Conservation (phyloP, 352 stramenopile genomes). For the Globisporangium carolinianum region DNA sequence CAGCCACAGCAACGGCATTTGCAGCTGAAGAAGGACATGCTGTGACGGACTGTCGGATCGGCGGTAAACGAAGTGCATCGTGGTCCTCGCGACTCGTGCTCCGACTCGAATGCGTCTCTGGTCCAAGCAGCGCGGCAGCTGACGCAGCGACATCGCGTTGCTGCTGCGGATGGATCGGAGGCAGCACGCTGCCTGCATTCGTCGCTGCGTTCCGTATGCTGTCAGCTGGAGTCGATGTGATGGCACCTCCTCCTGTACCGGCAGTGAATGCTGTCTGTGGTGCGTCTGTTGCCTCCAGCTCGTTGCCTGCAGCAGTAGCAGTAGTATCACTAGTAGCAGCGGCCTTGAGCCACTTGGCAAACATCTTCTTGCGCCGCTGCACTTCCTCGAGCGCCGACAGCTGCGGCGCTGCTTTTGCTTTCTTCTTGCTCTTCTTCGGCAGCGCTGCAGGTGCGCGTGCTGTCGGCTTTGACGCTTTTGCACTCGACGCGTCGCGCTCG, state of each 20-base stretch:
- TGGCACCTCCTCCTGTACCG: too few species aligned
- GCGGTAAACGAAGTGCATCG: constrained; percentile 1
- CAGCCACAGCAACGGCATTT: too few species aligned
- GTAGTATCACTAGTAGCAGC: not conserved
- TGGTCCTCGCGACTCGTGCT: not conserved
- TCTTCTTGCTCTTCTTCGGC: constrained; percentile 24
- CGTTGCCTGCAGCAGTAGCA: not conserved
- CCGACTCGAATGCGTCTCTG: not conserved
- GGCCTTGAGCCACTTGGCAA: constrained; percentile 62
- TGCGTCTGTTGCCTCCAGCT: not conserved
- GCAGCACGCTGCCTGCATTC: not conserved
- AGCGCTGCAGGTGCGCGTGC: not conserved
- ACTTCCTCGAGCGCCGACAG: constrained; percentile 45
- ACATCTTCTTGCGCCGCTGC: constrained; percentile 64
- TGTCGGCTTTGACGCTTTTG: not conserved
- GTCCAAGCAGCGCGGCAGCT: not conserved
- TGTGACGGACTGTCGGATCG: not conserved
- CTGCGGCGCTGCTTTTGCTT: constrained; percentile 15
- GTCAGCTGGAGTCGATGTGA: too few species aligned
- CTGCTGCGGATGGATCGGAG: constrained; percentile 6
- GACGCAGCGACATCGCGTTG: too few species aligned
- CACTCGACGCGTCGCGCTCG: not conserved
- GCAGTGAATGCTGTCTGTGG: too few species aligned
- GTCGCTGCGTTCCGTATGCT: too few species aligned
- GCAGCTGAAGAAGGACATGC: not conserved